Evolutionary conservation across 805 yeast genomes (phyloP), one percentile per base, ranked within the genome.

Genomic region (Lipomyces yamadae): DNA sequence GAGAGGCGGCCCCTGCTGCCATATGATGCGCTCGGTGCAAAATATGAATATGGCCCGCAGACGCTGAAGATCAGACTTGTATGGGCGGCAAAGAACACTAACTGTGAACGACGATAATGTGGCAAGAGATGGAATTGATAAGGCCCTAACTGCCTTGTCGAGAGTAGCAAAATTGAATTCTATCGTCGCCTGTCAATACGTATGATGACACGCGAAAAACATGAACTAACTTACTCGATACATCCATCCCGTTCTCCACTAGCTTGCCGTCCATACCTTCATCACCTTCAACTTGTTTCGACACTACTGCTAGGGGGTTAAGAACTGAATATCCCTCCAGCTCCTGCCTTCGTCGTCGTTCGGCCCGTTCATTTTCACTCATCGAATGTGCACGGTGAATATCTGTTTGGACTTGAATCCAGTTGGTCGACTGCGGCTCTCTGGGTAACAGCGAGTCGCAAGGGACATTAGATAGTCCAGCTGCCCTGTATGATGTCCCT

Each of bases 301-400:
- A 37, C 29, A 68, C 15, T 8, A 60, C 63, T 15, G 62, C 70
- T n/a, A 72, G 70, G 85, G 50, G 96, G 88, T 75, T 90, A 89
- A 69, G 87, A 74, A 62, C 89, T 82, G 35, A 88, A 76, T 68
- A 86, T 84, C 70, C 91, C 83, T 66, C 89, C 83, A 72, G 84
- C 84, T 73, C 85, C 81, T 55, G 88, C 76, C 24, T 81, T 75
- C 84, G 85, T 62, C 90, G 87, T 71, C 98, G 83, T 15, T 82
- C 80, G 62, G 87, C 88, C 66, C 89, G 86, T 68, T 93, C 97
- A 63, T 82, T 83, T 4, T 85, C 79, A 2, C 89, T 84, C 32
- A 91, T 78, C 0, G 96, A 84, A 69, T 86, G 87, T 64, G 92
- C 86, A 72, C 98, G 83, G 75, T 89, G 85, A 62, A 92, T 77